These are phyloP conservation scores for Rosa chinensis DNA, from an alignment of 306 rosid species.

Conservation along the genomic window DNA sequence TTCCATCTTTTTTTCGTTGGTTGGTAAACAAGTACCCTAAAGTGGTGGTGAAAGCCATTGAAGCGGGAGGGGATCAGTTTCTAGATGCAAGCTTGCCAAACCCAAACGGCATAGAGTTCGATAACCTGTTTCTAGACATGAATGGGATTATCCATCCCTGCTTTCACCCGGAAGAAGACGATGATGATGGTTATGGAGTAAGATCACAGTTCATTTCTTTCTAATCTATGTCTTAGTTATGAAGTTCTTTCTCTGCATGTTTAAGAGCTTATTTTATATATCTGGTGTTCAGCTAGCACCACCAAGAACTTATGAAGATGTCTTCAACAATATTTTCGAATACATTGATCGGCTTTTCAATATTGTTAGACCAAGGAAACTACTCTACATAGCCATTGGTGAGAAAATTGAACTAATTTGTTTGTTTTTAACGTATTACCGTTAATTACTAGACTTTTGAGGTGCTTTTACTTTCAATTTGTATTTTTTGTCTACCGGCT, in stretches of 20 bases:
- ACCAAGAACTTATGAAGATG: conserved; percentile 44
- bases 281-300: conserved; percentile 11
- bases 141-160: conserved; percentile 58
- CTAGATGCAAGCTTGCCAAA: conserved; percentile 21
- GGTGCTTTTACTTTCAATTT: too few relatives aligned
- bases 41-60: conserved; percentile 17
- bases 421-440: neutral
- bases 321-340: conserved; percentile 38
- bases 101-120: conserved; percentile 34
- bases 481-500: too few relatives aligned
- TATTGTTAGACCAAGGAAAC: too few relatives aligned
- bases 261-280: too few relatives aligned
- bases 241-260: neutral
- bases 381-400: conserved; percentile 29
- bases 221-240: too few relatives aligned
- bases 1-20: conserved; percentile 56
- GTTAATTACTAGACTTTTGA: too few relatives aligned
- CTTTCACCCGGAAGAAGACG: conserved; percentile 43
- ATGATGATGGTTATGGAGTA: neutral
- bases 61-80: conserved; percentile 9
- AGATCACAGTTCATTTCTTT: neutral
- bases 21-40: conserved; percentile 34
- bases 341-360: too few relatives aligned
- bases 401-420: neutral
- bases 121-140: conserved; percentile 63